Percentiles rank a stretch among this genome's conserved stretches.
Evolutionary conservation across 441 rosid genomes (phyloP).

Genomic region (Hypseocharis bilobata): DNA sequence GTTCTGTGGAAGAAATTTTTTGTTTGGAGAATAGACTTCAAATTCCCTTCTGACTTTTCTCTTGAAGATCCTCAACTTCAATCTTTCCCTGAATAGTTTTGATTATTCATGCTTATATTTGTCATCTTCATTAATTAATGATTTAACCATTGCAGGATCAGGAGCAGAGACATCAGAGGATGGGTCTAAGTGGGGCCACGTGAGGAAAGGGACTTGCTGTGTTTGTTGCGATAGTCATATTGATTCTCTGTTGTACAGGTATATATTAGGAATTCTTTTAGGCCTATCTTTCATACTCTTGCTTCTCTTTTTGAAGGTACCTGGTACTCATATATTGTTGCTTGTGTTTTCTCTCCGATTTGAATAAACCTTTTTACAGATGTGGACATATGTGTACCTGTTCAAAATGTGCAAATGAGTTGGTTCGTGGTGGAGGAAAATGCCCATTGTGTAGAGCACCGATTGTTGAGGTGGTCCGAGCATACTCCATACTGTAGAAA

Average conservation of each 20-base stretch:
- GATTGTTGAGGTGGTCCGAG: slow-evolving; percentile 78
- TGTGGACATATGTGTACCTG: slow-evolving; percentile 99
- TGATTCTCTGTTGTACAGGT: slow-evolving; percentile 92
- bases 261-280: neutral
- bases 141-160: slow-evolving; percentile 33
- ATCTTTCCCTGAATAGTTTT: too few species aligned
- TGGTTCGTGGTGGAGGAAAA: slow-evolving; percentile 73
- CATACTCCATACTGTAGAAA: slow-evolving; percentile 78
- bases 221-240: slow-evolving; percentile 90
- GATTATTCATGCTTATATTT: neutral
- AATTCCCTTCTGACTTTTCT: too few species aligned
- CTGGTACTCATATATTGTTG: neutral
- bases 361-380: slow-evolving; percentile 32
- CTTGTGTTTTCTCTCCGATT: neutral
- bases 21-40: neutral
- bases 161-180: slow-evolving; percentile 64
- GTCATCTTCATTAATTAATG: neutral
- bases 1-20: neutral
- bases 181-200: slow-evolving; percentile 82
- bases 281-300: neutral
- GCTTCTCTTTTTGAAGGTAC: neutral
- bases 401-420: slow-evolving; percentile 80
- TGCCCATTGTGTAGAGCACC: slow-evolving; percentile 97
- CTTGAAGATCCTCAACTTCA: too few species aligned
- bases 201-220: slow-evolving; percentile 82